These are phyloP conservation scores for Ligustrum vulgare DNA, from an alignment of 257 asterid genomes.

Conservation along the genomic window DNA sequence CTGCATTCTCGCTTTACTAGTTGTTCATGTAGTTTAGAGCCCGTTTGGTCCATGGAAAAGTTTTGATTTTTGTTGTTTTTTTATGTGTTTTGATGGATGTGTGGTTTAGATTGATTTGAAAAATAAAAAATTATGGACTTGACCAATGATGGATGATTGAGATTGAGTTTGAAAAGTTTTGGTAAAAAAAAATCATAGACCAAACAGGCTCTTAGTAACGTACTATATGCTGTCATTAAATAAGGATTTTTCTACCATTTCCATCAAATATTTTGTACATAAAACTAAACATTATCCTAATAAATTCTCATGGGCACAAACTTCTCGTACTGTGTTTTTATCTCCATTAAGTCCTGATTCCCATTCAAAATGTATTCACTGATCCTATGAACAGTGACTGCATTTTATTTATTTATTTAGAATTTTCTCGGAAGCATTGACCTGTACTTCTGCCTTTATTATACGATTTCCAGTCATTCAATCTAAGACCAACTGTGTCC, in stretches of 20 bases:
- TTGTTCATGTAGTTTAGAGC: constrained; percentile 17
- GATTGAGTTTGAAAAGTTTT: no score
- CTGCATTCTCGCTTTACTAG: constrained; percentile 14
- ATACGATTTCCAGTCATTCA: constrained; percentile 62
- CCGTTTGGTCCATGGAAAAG: no score
- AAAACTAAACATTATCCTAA: not conserved
- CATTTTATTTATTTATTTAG: not conserved
- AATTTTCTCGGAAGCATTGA: constrained; percentile 17
- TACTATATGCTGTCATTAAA: not conserved
- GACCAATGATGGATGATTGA: no score
- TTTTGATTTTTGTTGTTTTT: no score
- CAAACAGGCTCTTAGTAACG: constrained; percentile 10
- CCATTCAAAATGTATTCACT: not conserved
- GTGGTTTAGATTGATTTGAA: no score
- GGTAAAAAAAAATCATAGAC: no score
- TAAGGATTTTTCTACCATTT: not conserved
- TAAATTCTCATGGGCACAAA: not conserved
- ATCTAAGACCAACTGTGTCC: constrained; percentile 63
- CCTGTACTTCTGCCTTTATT: constrained; percentile 16
- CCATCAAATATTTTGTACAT: not conserved
- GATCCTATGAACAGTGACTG: not conserved
- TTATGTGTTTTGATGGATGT: no score
- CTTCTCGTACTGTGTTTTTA: not conserved
- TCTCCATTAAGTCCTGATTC: not conserved
- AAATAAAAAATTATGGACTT: no score